These are phyloP conservation scores for Chrysoporthe cubensis DNA, from an alignment of 2,329 filamentous ascomycete genomes.

Conservation along the genomic window DNA sequence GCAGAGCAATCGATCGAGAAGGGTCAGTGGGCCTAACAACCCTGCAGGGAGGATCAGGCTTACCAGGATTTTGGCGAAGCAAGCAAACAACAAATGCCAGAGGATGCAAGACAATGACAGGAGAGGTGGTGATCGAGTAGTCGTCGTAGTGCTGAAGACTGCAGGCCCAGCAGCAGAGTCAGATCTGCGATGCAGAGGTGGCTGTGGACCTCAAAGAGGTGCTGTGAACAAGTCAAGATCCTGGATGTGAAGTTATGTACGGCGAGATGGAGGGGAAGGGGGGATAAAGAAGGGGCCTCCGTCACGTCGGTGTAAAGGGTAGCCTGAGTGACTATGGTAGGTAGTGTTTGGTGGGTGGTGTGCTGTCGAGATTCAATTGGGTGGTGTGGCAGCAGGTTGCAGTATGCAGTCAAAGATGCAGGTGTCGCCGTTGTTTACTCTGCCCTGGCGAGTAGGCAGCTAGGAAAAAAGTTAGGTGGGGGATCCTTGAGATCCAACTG, in stretches of 20 bases:
- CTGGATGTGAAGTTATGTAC: not conserved
- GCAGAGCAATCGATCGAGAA: not conserved
- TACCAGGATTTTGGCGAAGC: constrained; percentile 13
- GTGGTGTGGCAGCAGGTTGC: constrained; percentile 1
- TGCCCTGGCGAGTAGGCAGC: not conserved
- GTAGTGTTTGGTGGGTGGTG: constrained; percentile 4
- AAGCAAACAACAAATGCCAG: constrained; percentile 14
- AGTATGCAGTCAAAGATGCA: not conserved
- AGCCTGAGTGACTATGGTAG: not conserved
- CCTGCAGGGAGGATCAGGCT: not conserved
- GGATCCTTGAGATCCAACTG: not conserved
- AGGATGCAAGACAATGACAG: constrained; percentile 10
- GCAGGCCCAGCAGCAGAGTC: not conserved
- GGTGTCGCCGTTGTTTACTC: not conserved
- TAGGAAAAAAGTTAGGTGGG: constrained; percentile 2
- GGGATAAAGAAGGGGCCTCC: not conserved
- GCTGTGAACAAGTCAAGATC: not conserved
- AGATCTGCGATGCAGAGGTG: not conserved
- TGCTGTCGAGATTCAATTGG: constrained; percentile 13
- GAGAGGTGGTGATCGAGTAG: not conserved
- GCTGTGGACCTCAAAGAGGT: constrained; percentile 1
- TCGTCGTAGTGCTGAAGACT: not conserved
- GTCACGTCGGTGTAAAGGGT: not conserved
- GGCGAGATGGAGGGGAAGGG: not conserved
- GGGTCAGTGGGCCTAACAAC: not conserved